These are phyloP conservation scores for Diophrys sp. DNA, from an alignment of 73 alveolate genomes.

Conservation along the genomic window DNA sequence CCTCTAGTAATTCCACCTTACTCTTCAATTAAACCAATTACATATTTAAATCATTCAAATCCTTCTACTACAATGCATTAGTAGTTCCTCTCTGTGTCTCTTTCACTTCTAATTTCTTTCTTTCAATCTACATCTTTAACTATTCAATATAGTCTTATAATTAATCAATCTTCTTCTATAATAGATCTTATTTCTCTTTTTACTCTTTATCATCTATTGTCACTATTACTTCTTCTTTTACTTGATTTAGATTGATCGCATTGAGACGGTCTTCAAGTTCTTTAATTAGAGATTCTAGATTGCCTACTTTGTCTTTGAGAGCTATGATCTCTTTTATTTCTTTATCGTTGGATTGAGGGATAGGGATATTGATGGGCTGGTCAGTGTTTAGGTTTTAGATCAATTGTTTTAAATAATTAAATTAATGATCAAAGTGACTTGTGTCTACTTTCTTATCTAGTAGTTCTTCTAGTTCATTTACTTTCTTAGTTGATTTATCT, in stretches of 20 bases:
- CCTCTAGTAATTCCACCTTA: background rate
- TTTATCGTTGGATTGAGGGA: slow-evolving; percentile 9
- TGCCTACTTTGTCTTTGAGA: slow-evolving; percentile 11
- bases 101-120: background rate
- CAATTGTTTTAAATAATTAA: background rate
- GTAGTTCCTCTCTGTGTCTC: background rate
- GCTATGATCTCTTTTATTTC: slow-evolving; percentile 13
- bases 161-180: background rate
- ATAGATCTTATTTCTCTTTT: background rate
- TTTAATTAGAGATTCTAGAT: slow-evolving; percentile 2
- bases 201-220: background rate
- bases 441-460: background rate
- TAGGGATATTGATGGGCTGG: background rate
- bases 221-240: too few species aligned
- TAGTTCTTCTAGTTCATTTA: background rate
- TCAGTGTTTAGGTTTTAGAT: background rate
- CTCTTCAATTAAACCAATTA: background rate
- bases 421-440: background rate
- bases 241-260: background rate
- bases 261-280: background rate
- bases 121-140: background rate
- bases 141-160: background rate
- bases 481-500: background rate
- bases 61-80: background rate
- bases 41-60: background rate